These are phyloP conservation scores for Eutrema salsugineum DNA, from an alignment of 441 rosid species.

Conservation along the genomic window DNA sequence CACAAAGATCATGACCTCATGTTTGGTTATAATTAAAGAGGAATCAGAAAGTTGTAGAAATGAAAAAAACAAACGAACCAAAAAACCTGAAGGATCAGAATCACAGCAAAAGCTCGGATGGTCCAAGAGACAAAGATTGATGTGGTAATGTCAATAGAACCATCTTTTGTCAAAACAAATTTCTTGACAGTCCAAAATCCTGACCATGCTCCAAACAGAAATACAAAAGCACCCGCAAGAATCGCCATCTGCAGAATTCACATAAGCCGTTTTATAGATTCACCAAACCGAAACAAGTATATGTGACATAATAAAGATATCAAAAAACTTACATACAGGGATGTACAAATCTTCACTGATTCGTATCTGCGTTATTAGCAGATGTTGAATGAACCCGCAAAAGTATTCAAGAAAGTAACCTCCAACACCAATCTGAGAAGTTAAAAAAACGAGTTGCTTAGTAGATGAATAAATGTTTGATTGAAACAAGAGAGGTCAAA, in stretches of 20 bases:
- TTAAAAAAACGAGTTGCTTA: not conserved
- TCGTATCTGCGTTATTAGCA: constrained; percentile 58
- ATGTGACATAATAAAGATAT: not conserved
- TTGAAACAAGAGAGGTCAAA: not conserved
- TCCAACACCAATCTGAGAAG: constrained; percentile 69
- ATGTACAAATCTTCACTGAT: constrained; percentile 76
- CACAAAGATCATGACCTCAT: not conserved
- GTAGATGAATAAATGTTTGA: not conserved
- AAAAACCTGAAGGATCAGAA: constrained; percentile 70
- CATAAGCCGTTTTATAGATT: not conserved
- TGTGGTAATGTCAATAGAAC: constrained; percentile 54
- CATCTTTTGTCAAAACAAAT: constrained; percentile 64
- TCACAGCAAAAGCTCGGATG: constrained; percentile 46
- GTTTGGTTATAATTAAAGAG: not conserved
- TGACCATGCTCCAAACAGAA: constrained; percentile 71
- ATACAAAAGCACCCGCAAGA: constrained; percentile 46
- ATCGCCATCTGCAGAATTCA: constrained; percentile 46
- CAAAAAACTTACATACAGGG: constrained; percentile 74
- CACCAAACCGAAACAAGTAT: not conserved
- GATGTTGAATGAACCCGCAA: constrained; percentile 39
- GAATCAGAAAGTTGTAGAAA: not conserved
- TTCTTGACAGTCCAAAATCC: constrained; percentile 82
- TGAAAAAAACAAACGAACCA: not conserved
- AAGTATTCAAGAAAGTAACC: constrained; percentile 59
- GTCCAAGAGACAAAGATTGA: constrained; percentile 73